A percentile compares a stretch with the other conserved stretches of the same genome.
These are phyloP conservation scores for Cryoendolithus antarcticus DNA, from an alignment of 2,329 filamentous ascomycete species.

Conservation along the genomic window DNA sequence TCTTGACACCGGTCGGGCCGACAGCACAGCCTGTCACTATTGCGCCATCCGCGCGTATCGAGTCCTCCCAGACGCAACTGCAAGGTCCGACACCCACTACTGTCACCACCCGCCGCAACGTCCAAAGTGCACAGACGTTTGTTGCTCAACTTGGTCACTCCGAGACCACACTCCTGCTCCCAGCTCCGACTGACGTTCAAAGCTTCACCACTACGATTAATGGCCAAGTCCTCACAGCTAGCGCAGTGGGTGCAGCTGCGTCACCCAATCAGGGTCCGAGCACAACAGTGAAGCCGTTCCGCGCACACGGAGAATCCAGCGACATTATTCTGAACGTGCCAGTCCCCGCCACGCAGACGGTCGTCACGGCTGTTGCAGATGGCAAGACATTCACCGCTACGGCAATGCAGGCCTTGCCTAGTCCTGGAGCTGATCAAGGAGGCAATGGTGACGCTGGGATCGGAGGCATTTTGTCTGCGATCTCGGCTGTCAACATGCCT, in stretches of 20 bases:
- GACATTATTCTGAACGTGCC: constrained; percentile 9
- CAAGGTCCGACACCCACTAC: neutral
- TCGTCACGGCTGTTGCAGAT: constrained; percentile 7
- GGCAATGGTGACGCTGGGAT: neutral
- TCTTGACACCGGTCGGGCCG: constrained; percentile 1
- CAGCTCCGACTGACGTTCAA: constrained; percentile 7
- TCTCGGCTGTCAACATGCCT: constrained; percentile 2
- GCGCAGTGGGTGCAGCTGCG: constrained; percentile 4
- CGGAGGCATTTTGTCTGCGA: constrained; percentile 2
- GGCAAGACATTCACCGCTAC: constrained; percentile 8
- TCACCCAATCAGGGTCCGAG: neutral
- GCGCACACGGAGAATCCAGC: constrained; percentile 10
- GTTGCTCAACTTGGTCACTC: constrained; percentile 15
- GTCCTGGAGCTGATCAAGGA: neutral
- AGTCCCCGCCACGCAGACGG: constrained; percentile 5
- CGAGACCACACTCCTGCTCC: constrained; percentile 10
- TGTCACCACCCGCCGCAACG: neutral
- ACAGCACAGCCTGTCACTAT: neutral
- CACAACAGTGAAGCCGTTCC: constrained; percentile 7
- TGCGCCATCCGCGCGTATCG: constrained; percentile 2
- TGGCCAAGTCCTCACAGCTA: constrained; percentile 10
- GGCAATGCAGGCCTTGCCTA: constrained; percentile 1
- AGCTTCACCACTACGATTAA: constrained; percentile 11
- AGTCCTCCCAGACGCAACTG: constrained; percentile 2
- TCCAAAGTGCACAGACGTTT: constrained; percentile 1